Percentiles rank a stretch among this genome's conserved stretches.
Conservation (phyloP, 306 rosid genomes). For the Dalbergia oliveri region DNA sequence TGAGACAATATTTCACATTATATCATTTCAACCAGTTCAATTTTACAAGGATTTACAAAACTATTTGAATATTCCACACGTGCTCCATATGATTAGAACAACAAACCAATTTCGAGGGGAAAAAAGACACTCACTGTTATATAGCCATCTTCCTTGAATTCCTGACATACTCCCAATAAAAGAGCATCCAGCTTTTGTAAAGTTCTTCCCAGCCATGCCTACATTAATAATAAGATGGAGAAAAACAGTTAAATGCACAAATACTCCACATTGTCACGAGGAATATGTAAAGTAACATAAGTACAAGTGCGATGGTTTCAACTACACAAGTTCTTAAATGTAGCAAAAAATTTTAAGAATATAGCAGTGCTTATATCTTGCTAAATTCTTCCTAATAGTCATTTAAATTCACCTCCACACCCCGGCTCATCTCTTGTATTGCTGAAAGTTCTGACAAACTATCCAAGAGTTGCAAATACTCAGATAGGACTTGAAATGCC, state of each 20-base stretch:
- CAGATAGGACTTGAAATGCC: constrained; percentile 99
- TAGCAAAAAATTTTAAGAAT: background rate
- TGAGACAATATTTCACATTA: constrained; percentile 12
- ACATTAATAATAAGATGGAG: constrained; percentile 29
- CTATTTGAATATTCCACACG: constrained; percentile 30
- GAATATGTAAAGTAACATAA: constrained; percentile 20
- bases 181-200: constrained; percentile 95
- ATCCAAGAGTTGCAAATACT: constrained; percentile 93
- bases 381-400: constrained; percentile 38
- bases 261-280: constrained; percentile 24
- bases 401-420: constrained; percentile 80
- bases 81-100: constrained; percentile 37
- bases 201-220: constrained; percentile 96
- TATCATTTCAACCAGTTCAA: constrained; percentile 18
- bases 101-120: constrained; percentile 36
- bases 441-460: constrained; percentile 87
- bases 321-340: constrained; percentile 21
- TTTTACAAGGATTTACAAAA: constrained; percentile 20
- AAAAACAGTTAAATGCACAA: constrained; percentile 43
- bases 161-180: constrained; percentile 93
- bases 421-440: constrained; percentile 93
- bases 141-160: constrained; percentile 87
- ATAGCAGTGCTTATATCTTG: constrained; percentile 31
- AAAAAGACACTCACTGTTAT: constrained; percentile 72
- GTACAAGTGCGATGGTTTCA: background rate